Base-by-base conservation (phyloP, 1,284 basidiomycete species). In the Trichosporon ovoides region DNA sequence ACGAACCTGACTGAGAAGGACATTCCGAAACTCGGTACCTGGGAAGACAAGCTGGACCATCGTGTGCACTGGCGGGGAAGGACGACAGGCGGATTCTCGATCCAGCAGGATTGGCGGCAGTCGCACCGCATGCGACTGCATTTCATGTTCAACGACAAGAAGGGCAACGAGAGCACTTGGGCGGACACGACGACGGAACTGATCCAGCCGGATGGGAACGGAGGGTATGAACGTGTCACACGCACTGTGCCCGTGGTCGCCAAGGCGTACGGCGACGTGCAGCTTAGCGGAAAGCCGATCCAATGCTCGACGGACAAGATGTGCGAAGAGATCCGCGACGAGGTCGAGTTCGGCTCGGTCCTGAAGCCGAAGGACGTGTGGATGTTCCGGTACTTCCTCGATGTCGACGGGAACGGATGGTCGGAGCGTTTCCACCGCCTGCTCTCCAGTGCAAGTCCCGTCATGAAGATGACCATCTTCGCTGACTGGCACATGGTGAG, bases 391-490 rank as follows among this genome's bases (percentile, higher is more conserved):
- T 78, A 74, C 61, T 64, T 67, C 28, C 62, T 75, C 7, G 71
- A 74, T 60, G 70, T 74, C 5, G 83, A 87, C 61, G 84, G 85
- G 3, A 85, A 87, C 64, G 85, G 83, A 1, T 87, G 86, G 85
- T 84, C 83, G 19, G 80, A 82, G 46, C 81, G 86, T 1, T 87
- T 87, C 73, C 85, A 75, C 59, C 63, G 78, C 24, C 60, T 79
- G 18, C 57, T 79, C n/a, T 70, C 70, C 28, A 69, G 71, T 22
- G 77, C 74, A 13, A 77, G 75, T 53, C 73, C 77, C 4, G 76
- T 78, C 0, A 57, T 78, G 59, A 77, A 78, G 61, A 72, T 75
- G 64, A 78, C 76, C 40, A 76, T 77, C 67, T 77, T 77, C 62
- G 75, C 77, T 2, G 75, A 78, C 58, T 78, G 77, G 77, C 68